Base-by-base conservation (phyloP, 2,329 filamentous ascomycete species). In the Hypoxylon sp. region DNA sequence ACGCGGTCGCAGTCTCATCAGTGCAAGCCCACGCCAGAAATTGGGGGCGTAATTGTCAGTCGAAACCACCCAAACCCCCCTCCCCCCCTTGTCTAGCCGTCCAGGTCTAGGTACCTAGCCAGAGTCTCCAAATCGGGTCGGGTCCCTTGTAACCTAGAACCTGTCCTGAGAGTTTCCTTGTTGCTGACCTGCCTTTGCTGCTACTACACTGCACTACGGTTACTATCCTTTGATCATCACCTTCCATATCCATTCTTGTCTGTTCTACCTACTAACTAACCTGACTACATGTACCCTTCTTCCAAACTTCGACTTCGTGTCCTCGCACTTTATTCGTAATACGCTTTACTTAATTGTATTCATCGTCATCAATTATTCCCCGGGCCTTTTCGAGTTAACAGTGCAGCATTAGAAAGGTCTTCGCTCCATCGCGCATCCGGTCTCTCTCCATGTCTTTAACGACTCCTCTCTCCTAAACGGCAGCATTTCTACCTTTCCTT, bases 331-430 rank as follows among this genome's bases (percentile, higher is more conserved):
- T 66, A 66, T 67, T 62, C 51, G 53, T 66, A 69, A 62, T 69
- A 64, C 64, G 26, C 53, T 67, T 64, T 52, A 62, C 11, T 58
- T 69, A 69, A 67, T 67, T 64, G 63, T 64, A 66, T 69, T 67
- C 64, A 50, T 61, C 64, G 5, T 53, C 51, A 60, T 57, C 62
- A 48, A 61, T 63, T 52, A 50, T 55, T 53, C 46, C 55, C 22
- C 20, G 12, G 30, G 28, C 16, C 54, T 51, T 38, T 40, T 51
- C 46, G 12, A 45, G 44, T 57, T 33, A 48, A 48, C n/a, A 50
- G 30, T 61, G 48, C 61, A 51, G 36, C 38, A 60, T 55, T 52
- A 62, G n/a, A 59, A 64, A 56, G 54, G 50, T 61, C 65, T 56
- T 38, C 49, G 55, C 33, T 48, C 45, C 53, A 55, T 58, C 46